These are phyloP conservation scores for Ehretia macrophylla DNA, from an alignment of 257 asterid species.

Conservation along the genomic window DNA sequence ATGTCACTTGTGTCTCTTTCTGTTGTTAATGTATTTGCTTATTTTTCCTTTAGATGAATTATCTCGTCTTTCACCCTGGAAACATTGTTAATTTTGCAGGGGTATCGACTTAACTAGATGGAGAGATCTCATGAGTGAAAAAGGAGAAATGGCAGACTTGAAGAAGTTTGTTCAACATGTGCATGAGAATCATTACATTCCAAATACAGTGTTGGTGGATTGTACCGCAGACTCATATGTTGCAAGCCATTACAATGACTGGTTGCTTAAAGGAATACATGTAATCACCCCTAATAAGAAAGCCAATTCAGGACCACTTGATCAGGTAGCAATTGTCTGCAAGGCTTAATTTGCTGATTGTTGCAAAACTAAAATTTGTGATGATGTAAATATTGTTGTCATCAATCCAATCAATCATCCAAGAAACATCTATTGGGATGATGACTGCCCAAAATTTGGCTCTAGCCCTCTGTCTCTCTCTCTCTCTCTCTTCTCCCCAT, in stretches of 20 bases:
- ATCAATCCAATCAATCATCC: too few relatives aligned
- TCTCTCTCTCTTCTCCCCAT: too few relatives aligned
- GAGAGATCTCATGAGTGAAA: constrained; percentile 63
- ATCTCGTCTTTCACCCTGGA: too few relatives aligned
- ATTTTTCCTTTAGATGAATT: too few relatives aligned
- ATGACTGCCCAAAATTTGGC: too few relatives aligned
- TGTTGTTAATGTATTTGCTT: too few relatives aligned
- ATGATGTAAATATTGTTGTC: too few relatives aligned
- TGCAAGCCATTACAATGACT: constrained; percentile 79
- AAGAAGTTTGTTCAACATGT: constrained; percentile 86
- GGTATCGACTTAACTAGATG: constrained; percentile 84
- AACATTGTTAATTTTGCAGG: constrained; percentile 24
- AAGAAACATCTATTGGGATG: too few relatives aligned
- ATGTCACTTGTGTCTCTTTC: too few relatives aligned
- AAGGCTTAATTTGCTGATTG: too few relatives aligned
- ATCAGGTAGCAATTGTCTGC: constrained; percentile 45
- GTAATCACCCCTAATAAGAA: constrained; percentile 94
- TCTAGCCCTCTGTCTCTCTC: too few relatives aligned
- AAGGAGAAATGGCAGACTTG: constrained; percentile 76
- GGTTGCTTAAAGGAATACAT: constrained; percentile 94
- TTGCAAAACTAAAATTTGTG: too few relatives aligned
- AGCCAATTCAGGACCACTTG: constrained; percentile 99
- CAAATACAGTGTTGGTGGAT: constrained; percentile 87
- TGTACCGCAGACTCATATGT: constrained; percentile 87
- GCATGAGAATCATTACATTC: constrained; percentile 90